A percentile compares a stretch with the other conserved stretches of the same genome.
phyloP scores from a whole-genome alignment of 129 eudicot species.

The Chrysanthemum makinoi region DNA sequence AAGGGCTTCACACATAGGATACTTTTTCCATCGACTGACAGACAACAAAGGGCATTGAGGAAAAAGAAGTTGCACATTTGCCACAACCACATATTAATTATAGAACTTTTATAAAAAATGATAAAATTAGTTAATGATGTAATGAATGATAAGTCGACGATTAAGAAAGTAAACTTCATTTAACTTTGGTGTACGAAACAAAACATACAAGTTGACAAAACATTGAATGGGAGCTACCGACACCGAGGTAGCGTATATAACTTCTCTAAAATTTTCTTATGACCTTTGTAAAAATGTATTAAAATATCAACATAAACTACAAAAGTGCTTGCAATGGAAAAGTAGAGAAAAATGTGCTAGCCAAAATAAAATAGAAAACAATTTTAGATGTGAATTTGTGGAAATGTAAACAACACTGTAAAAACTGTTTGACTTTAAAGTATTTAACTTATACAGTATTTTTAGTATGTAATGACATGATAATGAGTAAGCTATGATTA shows the following conservation, averaged over 20 bases:
- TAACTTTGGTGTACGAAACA: background rate
- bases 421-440: no score
- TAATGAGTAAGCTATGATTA: no score
- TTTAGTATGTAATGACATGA: no score
- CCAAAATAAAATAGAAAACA: no score
- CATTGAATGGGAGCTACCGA: background rate
- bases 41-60: conserved; percentile 8
- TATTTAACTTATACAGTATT: no score
- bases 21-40: conserved; percentile 11
- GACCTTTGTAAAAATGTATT: no score
- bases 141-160: background rate
- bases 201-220: background rate
- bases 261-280: background rate
- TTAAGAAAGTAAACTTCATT: background rate
- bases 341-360: no score
- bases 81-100: background rate
- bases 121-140: background rate
- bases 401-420: no score
- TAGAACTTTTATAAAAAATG: background rate
- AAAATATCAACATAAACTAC: no score
- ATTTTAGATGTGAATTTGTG: no score
- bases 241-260: background rate
- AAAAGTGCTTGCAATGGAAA: no score
- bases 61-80: background rate
- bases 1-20: conserved; percentile 20